Evolutionary conservation across 352 stramenopile genomes (phyloP), one percentile per base, ranked within the genome.

Genomic region (Pythium volutum): DNA sequence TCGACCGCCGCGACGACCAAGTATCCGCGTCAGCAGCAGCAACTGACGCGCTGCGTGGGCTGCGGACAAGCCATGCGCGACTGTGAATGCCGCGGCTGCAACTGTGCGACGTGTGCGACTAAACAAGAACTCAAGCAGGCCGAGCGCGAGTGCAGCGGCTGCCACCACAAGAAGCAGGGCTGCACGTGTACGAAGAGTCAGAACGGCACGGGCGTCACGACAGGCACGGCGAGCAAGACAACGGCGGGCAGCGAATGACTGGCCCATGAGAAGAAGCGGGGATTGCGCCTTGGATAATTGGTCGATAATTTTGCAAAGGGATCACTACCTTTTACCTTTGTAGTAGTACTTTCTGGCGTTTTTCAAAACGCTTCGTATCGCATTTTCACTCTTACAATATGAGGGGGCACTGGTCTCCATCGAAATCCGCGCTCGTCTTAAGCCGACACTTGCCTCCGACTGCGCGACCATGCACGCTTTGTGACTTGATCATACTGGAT

Each of bases 71-170:
- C 5, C 47, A 47, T 46, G 16, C 16, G 3, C 7, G 26, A 64
- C 20, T 64, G 57, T 15, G 29, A 25, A 0, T 64, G 57, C 36
- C 29, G n/a, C 2, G 48, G 46, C 48, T 64, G 57, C 57, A 64
- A 64, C 38, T 64, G 57, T 22, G 36, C 26, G 9, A 45, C 34
- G 3, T 64, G 57, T 34, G 47, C 51, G n/a, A 74, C 63, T 33
- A 63, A 56, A 20, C 63, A 58, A 42, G 36, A 64, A 29, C 57
- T 31, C 15, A 7, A 51, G n/a, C 47, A 64, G 18, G 47, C 18
- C 38, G 57, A 57, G 26, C 33, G 43, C 27, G 26, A 64, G 20
- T 52, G 47, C n/a, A 36, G 57, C 15, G 57, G 47, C 25, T 64
- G 57, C 38, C 9, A 53, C n/a, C 26, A 52, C 39, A 27, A 57